phyloP scores from a whole-genome alignment of 805 yeast genomes.

The Candida nemodendra region DNA sequence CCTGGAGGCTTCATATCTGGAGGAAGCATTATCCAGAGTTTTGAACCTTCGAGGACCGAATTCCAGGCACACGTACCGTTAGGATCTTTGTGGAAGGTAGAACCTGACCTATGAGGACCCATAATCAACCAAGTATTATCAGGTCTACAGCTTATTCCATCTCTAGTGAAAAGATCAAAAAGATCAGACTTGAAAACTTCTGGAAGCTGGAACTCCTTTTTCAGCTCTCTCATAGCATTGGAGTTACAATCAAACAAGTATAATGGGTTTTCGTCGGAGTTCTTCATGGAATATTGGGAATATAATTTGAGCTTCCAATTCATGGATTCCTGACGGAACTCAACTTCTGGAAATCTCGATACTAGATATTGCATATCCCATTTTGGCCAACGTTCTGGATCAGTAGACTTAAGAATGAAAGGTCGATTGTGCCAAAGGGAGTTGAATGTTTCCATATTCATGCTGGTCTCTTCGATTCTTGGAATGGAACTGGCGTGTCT shows the following conservation, averaged over 20 bases:
- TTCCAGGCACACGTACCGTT: conserved; percentile 92
- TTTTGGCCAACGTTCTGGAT: conserved; percentile 49
- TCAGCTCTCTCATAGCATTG: conserved; percentile 57
- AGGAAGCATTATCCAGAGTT: conserved; percentile 88
- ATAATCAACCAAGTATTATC: conserved; percentile 91
- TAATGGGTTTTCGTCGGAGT: conserved; percentile 79
- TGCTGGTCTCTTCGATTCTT: conserved; percentile 44
- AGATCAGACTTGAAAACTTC: conserved; percentile 55
- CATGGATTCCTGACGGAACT: conserved; percentile 82
- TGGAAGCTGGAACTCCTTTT: conserved; percentile 55
- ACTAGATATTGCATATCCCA: conserved; percentile 58
- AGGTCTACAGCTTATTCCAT: conserved; percentile 57
- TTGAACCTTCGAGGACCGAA: conserved; percentile 67
- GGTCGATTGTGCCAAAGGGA: conserved; percentile 52
- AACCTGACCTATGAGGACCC: conserved; percentile 81
- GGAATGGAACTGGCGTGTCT: conserved; percentile 35
- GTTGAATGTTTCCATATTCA: conserved; percentile 46
- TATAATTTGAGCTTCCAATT: conserved; percentile 71
- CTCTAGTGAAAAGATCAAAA: conserved; percentile 44
- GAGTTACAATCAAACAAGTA: conserved; percentile 83
- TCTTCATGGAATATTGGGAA: conserved; percentile 55
- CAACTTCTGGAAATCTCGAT: conserved; percentile 53
- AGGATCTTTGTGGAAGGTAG: conserved; percentile 92
- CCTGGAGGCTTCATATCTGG: conserved; percentile 82
- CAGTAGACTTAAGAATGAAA: conserved; percentile 40